These are phyloP conservation scores for Trichoderma asperelloides DNA, from an alignment of 495 filamentous ascomycete species.

Conservation along the genomic window DNA sequence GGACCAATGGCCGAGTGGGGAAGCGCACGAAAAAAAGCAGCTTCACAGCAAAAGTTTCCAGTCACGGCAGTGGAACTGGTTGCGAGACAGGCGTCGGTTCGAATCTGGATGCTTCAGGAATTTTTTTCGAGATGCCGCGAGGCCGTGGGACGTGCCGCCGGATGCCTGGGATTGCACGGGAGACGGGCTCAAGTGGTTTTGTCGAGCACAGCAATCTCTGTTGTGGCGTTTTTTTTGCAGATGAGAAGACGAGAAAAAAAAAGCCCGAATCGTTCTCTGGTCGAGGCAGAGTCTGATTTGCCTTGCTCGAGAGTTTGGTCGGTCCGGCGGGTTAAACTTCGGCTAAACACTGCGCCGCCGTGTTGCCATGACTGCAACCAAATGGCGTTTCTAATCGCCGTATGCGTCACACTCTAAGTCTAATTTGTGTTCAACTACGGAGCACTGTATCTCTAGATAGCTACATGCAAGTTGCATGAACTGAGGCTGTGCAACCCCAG, in stretches of 20 bases:
- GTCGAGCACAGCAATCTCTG: neutral
- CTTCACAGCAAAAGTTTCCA: neutral
- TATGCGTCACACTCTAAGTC: neutral
- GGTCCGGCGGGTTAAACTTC: neutral
- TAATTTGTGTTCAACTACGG: neutral
- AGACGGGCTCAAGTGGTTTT: neutral
- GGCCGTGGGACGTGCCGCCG: neutral
- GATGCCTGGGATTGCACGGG: neutral
- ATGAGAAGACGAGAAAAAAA: neutral
- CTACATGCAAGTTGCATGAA: no score
- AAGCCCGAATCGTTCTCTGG: neutral
- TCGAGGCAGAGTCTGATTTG: neutral
- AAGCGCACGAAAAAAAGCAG: neutral
- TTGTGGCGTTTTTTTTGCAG: neutral
- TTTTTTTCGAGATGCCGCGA: neutral
- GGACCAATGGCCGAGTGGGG: conserved; percentile 1
- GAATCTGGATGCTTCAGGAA: neutral
- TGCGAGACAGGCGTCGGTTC: neutral
- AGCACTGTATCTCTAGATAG: no score
- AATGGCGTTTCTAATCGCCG: neutral
- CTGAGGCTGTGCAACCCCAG: no score
- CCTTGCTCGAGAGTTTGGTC: neutral
- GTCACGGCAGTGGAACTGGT: neutral
- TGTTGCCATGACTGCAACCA: neutral
- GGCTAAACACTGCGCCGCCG: neutral